phyloP scores from a whole-genome alignment of 2,329 filamentous ascomycete species.

The Alternaria viburni region DNA sequence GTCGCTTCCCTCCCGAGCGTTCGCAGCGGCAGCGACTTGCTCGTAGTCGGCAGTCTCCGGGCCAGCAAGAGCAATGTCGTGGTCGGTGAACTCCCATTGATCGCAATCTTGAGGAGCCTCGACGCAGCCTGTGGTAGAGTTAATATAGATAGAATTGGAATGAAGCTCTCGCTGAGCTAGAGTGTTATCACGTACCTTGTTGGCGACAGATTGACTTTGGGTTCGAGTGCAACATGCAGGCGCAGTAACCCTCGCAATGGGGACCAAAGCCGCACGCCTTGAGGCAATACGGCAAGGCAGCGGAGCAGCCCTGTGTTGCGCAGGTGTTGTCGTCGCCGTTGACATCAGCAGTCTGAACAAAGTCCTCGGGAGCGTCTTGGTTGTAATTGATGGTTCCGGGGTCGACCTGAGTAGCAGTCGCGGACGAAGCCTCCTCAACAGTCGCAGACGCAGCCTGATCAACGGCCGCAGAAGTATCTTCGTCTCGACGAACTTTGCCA shows the following conservation, averaged over 20 bases:
- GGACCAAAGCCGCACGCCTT: neutral
- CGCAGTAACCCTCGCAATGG: neutral
- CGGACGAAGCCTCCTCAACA: neutral
- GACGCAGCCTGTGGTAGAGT: neutral
- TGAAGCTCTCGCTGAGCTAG: neutral
- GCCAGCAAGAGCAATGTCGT: neutral
- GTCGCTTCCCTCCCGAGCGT: neutral
- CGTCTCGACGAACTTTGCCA: neutral
- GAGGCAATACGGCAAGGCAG: neutral
- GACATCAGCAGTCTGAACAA: neutral
- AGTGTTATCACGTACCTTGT: neutral
- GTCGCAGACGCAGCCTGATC: neutral
- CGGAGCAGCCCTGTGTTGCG: neutral
- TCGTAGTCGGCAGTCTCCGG: neutral
- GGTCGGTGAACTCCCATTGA: neutral
- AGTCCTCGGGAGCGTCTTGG: neutral
- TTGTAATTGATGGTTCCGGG: neutral
- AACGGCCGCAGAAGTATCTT: neutral
- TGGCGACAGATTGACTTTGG: neutral
- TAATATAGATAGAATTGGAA: neutral
- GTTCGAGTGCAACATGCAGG: neutral
- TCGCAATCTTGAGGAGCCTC: neutral
- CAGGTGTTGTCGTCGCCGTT: neutral
- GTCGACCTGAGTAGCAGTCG: neutral
- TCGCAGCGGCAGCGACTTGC: neutral